A percentile compares a stretch with the other conserved stretches of the same genome.
These are phyloP conservation scores for Porphyra umbilicalis DNA, from an alignment of 31 red algal genomes.

Conservation along the genomic window DNA sequence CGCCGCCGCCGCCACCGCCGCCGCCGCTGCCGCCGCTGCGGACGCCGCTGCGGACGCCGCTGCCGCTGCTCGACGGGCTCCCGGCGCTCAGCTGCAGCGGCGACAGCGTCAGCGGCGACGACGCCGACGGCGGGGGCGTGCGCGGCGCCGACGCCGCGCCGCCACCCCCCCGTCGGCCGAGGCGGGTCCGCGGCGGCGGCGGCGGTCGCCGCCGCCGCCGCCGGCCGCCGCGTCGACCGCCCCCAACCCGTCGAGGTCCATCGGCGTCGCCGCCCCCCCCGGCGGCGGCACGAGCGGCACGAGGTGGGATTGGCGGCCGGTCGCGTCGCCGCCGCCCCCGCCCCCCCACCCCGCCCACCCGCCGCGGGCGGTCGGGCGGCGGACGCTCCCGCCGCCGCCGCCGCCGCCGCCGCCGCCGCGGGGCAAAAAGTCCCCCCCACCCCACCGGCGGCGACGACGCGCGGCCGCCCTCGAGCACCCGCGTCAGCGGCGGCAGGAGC, in stretches of 20 bases:
- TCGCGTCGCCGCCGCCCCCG: too few species aligned
- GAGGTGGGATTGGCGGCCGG: neutral
- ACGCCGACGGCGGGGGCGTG: too few species aligned
- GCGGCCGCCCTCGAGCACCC: neutral
- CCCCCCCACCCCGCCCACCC: neutral
- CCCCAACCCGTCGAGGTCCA: neutral
- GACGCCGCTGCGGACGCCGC: neutral
- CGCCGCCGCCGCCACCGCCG: neutral
- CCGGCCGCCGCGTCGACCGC: too few species aligned
- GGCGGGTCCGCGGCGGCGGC: too few species aligned
- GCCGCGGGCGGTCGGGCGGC: neutral
- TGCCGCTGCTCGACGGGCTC: too few species aligned
- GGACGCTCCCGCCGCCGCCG: neutral
- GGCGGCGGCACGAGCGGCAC: neutral
- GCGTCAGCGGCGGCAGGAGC: neutral
- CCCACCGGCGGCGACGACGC: neutral
- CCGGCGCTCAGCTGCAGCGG: too few species aligned
- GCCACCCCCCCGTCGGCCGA: too few species aligned
- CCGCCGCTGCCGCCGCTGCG: neutral
- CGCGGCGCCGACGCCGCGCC: too few species aligned
- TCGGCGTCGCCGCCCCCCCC: neutral
- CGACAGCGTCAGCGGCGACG: neutral
- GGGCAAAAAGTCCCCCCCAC: neutral
- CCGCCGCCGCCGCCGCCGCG: neutral
- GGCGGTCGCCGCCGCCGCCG: too few species aligned